Conservation (phyloP, 2,329 filamentous ascomycete genomes). For the Sphaerulina populicola region DNA sequence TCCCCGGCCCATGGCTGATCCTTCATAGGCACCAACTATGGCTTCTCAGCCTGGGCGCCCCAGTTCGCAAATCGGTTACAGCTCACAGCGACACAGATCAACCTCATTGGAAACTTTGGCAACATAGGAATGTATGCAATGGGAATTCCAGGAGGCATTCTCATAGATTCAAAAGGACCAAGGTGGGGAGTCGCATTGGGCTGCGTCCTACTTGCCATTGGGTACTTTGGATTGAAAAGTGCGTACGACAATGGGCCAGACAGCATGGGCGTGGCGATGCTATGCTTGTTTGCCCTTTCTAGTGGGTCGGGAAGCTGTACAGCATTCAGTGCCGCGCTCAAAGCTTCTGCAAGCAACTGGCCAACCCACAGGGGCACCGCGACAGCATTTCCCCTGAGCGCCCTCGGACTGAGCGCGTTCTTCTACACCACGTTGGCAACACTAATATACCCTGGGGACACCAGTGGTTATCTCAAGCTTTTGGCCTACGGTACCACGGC, state of each 20-base stretch:
- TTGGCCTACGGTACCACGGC: conserved; percentile 70
- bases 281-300: conserved; percentile 79
- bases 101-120: conserved; percentile 71
- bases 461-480: conserved; percentile 69
- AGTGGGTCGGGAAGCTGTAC: conserved; percentile 83
- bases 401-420: conserved; percentile 90
- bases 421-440: conserved; percentile 81
- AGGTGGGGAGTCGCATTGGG: conserved; percentile 70
- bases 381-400: conserved; percentile 84
- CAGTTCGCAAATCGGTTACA: conserved; percentile 83
- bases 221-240: conserved; percentile 77
- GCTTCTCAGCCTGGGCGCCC: conserved; percentile 94
- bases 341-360: conserved; percentile 80
- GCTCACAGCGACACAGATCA: conserved; percentile 85
- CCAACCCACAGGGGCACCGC: conserved; percentile 84
- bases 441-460: conserved; percentile 72
- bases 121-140: conserved; percentile 90
- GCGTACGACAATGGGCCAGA: conserved; percentile 64
- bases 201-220: conserved; percentile 60
- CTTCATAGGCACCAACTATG: conserved; percentile 70
- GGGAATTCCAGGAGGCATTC: conserved; percentile 79
- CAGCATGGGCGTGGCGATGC: conserved; percentile 46
- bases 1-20: conserved; percentile 49
- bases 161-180: conserved; percentile 76
- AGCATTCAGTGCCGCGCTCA: conserved; percentile 82